These are phyloP conservation scores for Boletus sensibilis DNA, from an alignment of 768 basidiomycete species.

Conservation along the genomic window DNA sequence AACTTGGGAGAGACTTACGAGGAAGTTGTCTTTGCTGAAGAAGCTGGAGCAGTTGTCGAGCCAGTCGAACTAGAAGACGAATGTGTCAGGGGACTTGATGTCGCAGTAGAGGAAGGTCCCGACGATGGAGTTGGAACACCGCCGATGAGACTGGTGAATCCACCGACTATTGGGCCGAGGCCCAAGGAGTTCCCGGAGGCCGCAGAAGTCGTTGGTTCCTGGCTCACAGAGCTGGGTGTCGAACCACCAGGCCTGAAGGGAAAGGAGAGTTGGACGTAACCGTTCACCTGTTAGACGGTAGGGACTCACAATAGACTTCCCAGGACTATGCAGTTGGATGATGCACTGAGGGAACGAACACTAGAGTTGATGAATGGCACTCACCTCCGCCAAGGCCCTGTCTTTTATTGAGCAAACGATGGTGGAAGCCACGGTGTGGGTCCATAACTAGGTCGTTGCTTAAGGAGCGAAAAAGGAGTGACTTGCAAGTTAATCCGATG, in stretches of 20 bases:
- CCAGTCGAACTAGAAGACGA: constrained; percentile 28
- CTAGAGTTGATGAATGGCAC: constrained; percentile 2
- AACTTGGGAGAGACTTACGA: constrained; percentile 21
- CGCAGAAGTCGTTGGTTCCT: not conserved
- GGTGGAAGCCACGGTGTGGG: constrained; percentile 12
- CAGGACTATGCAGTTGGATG: constrained; percentile 7
- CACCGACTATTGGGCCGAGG: constrained; percentile 9
- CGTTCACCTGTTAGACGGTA: not conserved
- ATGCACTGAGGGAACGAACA: not conserved
- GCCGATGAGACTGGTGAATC: constrained; percentile 17
- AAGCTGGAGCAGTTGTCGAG: constrained; percentile 18
- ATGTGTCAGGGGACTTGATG: constrained; percentile 21
- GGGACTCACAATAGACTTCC: constrained; percentile 25
- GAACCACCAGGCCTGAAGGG: constrained; percentile 11
- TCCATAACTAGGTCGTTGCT: constrained; percentile 21
- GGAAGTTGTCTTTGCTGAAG: not conserved
- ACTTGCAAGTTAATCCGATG: constrained; percentile 8
- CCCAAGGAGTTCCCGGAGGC: not conserved
- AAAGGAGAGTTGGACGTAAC: not conserved
- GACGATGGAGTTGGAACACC: constrained; percentile 19
- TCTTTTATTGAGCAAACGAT: constrained; percentile 22
- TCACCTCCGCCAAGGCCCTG: constrained; percentile 32
- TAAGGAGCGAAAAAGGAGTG: constrained; percentile 25
- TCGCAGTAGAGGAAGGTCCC: constrained; percentile 14
- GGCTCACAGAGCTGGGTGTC: not conserved